These are phyloP conservation scores for Ceratocystis papillata DNA, from an alignment of 2,329 filamentous ascomycete genomes.

Conservation along the genomic window DNA sequence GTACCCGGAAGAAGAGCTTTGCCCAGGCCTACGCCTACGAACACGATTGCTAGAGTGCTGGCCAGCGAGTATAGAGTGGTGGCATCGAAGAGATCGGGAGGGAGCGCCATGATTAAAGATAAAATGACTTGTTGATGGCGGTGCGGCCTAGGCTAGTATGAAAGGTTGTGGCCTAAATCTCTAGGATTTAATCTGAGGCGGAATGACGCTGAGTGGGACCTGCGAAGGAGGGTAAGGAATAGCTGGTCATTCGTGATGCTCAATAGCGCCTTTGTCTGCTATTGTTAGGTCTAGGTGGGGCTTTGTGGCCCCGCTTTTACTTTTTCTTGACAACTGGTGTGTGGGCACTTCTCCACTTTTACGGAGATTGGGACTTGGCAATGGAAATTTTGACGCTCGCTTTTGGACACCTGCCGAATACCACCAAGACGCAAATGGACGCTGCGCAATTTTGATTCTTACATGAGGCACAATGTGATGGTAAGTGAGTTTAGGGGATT, in stretches of 20 bases:
- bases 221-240: not conserved
- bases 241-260: not conserved
- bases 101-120: slow-evolving; percentile 30
- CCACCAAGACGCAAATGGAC: not conserved
- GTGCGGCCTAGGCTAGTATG: not conserved
- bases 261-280: not conserved
- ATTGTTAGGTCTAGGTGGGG: not conserved
- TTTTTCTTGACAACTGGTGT: not conserved
- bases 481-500: not conserved
- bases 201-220: not conserved
- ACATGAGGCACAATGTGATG: not conserved
- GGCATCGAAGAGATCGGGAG: slow-evolving; percentile 48
- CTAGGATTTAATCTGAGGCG: not conserved
- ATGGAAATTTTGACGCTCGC: not conserved
- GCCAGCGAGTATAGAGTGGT: slow-evolving; percentile 50
- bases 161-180: not conserved
- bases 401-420: not conserved
- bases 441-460: not conserved
- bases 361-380: not conserved
- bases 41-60: slow-evolving; percentile 43
- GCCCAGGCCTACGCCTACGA: slow-evolving; percentile 15
- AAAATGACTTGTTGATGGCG: not conserved
- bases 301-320: not conserved
- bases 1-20: slow-evolving; percentile 38
- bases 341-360: not conserved